Evolutionary conservation across 1,284 basidiomycete species (phyloP).

Genomic region (Ceratobasidium sp.): DNA sequence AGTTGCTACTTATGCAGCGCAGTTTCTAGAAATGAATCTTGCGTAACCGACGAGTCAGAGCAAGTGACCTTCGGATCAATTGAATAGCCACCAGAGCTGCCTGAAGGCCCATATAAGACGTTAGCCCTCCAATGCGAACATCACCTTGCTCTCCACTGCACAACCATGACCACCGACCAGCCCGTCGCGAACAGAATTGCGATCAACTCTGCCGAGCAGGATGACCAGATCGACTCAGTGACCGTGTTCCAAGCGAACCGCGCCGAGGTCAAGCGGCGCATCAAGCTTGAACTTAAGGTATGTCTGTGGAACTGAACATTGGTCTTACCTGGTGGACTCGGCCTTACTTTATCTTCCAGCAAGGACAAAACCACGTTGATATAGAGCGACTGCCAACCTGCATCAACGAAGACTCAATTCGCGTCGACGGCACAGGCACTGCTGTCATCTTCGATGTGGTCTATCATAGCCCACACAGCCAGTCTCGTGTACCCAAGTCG

Average conservation of each 20-base stretch:
- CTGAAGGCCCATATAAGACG: no score
- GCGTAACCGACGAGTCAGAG: no score
- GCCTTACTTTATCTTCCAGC: conserved; percentile 32
- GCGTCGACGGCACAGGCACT: conserved; percentile 43
- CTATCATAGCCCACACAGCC: conserved; percentile 45
- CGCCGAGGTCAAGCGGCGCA: conserved; percentile 34
- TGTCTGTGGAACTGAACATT: not conserved
- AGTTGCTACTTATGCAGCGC: no score
- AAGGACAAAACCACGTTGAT: conserved; percentile 52
- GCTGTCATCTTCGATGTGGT: conserved; percentile 52
- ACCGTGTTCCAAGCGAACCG: conserved; percentile 13
- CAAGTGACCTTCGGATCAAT: no score
- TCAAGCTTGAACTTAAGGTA: conserved; percentile 33
- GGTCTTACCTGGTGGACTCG: not conserved
- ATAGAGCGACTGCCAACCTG: conserved; percentile 23
- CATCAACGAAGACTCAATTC: no score
- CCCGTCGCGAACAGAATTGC: conserved; percentile 13
- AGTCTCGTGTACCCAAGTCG: not conserved
- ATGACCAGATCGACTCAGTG: conserved; percentile 20
- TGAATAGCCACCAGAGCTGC: no score
- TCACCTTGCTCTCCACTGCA: not conserved
- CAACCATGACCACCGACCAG: conserved; percentile 1
- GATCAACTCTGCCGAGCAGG: conserved; percentile 31
- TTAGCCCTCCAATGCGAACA: no score
- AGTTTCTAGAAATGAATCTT: not conserved